Percentiles rank a stretch among this genome's conserved stretches.
Conservation (phyloP, 2,329 filamentous ascomycete genomes). For the Ascochyta rabiei region DNA sequence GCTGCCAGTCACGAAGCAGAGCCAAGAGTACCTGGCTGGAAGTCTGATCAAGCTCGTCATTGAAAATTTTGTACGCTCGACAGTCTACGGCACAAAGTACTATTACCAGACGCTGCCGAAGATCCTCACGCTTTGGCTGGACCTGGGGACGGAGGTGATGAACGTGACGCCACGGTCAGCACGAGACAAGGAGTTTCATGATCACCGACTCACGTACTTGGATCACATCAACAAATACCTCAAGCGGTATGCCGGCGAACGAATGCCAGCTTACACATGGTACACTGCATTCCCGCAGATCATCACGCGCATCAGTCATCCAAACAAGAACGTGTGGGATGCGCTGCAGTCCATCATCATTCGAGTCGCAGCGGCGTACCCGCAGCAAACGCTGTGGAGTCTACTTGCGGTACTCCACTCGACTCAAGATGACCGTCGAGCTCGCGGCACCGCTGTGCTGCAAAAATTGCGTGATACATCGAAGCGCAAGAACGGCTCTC, state of each 20-base stretch:
- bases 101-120: conserved; percentile 93
- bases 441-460: conserved; percentile 55
- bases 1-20: conserved; percentile 75
- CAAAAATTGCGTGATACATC: conserved; percentile 56
- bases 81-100: conserved; percentile 91
- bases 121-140: conserved; percentile 90
- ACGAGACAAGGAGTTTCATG: conserved; percentile 40
- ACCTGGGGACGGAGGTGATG: conserved; percentile 77
- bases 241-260: conserved; percentile 72
- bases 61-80: conserved; percentile 88
- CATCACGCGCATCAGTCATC: conserved; percentile 92
- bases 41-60: conserved; percentile 88
- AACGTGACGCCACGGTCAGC: conserved; percentile 27
- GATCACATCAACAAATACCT: conserved; percentile 67
- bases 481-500: conserved; percentile 59
- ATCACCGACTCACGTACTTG: conserved; percentile 37
- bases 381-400: conserved; percentile 90
- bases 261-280: conserved; percentile 77
- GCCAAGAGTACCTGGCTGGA: conserved; percentile 65
- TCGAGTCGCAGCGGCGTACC: conserved; percentile 85
- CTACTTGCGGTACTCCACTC: conserved; percentile 86
- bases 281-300: conserved; percentile 89
- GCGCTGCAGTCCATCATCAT: conserved; percentile 79
- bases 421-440: conserved; percentile 70
- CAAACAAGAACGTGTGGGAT: conserved; percentile 76